These are phyloP conservation scores for Adiantum capillusveneris DNA, from an alignment of 75 land plant species.

Conservation along the genomic window DNA sequence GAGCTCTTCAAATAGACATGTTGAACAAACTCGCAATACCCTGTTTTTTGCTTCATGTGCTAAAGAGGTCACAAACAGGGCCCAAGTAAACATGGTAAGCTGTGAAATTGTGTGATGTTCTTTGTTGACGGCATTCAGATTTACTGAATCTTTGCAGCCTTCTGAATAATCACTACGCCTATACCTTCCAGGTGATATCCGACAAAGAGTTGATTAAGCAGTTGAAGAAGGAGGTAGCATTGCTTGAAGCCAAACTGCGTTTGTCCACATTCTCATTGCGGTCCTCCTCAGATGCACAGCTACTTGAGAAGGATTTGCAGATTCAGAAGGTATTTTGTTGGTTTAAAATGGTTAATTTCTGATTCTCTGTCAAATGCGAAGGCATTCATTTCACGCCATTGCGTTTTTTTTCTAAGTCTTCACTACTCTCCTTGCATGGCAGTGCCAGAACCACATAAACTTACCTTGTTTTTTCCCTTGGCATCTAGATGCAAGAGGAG, in stretches of 20 bases:
- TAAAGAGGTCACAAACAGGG: conserved; percentile 83
- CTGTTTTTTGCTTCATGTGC: conserved; percentile 73
- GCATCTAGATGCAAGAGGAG: conserved; percentile 94
- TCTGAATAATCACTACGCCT: too few relatives aligned
- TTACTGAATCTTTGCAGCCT: too few relatives aligned
- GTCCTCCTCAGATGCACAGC: conserved; percentile 16
- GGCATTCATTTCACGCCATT: conserved; percentile 4
- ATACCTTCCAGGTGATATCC: conserved; percentile 51
- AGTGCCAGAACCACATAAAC: too few relatives aligned
- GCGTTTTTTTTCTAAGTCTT: neutral
- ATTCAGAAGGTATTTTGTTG: conserved; percentile 76
- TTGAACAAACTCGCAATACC: conserved; percentile 77
- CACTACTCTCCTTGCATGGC: neutral
- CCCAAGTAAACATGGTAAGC: conserved; percentile 80
- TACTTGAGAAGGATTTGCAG: conserved; percentile 54
- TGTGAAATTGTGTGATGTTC: too few relatives aligned
- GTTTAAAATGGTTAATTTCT: too few relatives aligned
- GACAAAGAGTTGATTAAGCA: conserved; percentile 78
- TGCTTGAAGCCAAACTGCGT: conserved; percentile 81
- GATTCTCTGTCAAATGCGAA: too few relatives aligned
- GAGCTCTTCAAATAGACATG: conserved; percentile 71
- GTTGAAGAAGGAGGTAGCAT: conserved; percentile 79
- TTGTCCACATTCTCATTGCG: conserved; percentile 43
- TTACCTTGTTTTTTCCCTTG: conserved; percentile 6
- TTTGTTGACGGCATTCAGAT: too few relatives aligned